These are phyloP conservation scores for Colletotrichum horii DNA, from an alignment of 2,329 filamentous ascomycete species.

Conservation along the genomic window DNA sequence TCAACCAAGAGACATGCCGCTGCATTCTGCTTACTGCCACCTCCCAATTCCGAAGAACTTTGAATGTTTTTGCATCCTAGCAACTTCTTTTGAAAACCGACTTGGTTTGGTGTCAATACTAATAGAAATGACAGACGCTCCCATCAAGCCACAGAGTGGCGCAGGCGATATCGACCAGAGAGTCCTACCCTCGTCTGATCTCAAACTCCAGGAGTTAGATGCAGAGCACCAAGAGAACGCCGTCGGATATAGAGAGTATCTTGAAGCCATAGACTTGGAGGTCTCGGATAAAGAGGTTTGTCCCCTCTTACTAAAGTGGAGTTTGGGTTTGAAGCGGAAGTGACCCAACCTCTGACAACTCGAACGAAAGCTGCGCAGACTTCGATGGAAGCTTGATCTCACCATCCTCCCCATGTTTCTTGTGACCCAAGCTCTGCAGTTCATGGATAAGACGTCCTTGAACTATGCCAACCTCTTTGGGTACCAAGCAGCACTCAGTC, in stretches of 20 bases:
- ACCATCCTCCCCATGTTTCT: slow-evolving; percentile 34
- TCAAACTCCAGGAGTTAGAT: not conserved
- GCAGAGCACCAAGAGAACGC: not conserved
- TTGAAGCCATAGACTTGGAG: not conserved
- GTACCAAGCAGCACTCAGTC: slow-evolving; percentile 35
- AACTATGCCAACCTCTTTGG: slow-evolving; percentile 40
- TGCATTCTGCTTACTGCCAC: not conserved
- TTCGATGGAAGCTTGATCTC: slow-evolving; percentile 35
- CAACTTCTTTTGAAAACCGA: not conserved
- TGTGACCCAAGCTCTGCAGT: slow-evolving; percentile 35
- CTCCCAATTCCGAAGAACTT: not conserved
- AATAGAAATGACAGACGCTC: not conserved
- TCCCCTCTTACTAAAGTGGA: accelerated
- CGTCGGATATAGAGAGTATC: not conserved
- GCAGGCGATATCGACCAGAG: not conserved
- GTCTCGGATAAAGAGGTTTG: not conserved
- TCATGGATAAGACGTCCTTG: slow-evolving; percentile 34
- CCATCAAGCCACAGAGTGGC: not conserved
- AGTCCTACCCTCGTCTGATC: not conserved
- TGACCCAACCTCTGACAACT: not conserved
- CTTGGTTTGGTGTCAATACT: not conserved
- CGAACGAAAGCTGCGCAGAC: not conserved
- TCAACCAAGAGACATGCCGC: accelerated
- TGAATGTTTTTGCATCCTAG: too few relatives aligned
- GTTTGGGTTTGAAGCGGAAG: not conserved